Percentiles rank a stretch among this genome's conserved stretches.
Conservation (phyloP, 2,329 filamentous ascomycete species). For the Verticillium nonalfalfae region DNA sequence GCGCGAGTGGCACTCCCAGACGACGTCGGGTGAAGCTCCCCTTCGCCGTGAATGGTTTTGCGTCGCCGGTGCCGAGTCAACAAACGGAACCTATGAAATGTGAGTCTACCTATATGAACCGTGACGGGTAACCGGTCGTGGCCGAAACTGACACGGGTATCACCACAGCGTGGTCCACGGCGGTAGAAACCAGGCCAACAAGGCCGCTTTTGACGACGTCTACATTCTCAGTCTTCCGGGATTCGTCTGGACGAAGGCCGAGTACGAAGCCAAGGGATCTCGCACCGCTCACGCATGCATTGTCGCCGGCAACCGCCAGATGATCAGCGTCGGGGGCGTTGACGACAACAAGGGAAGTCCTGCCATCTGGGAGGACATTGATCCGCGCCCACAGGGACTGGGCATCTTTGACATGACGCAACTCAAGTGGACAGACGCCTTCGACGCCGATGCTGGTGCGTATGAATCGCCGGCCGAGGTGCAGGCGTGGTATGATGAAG, state of each 20-base stretch:
- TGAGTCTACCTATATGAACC: slow-evolving; percentile 9
- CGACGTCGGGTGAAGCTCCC: slow-evolving; percentile 22
- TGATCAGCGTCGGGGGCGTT: slow-evolving; percentile 30
- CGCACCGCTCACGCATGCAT: slow-evolving; percentile 26
- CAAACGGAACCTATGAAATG: slow-evolving; percentile 28
- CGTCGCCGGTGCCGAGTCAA: slow-evolving; percentile 21
- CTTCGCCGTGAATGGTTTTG: slow-evolving; percentile 21
- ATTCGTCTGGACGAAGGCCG: slow-evolving; percentile 26
- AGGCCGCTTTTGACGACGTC: slow-evolving; percentile 19
- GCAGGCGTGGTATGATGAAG: slow-evolving; percentile 24
- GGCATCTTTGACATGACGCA: slow-evolving; percentile 32
- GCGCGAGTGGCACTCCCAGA: slow-evolving; percentile 25
- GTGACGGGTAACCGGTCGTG: neutral
- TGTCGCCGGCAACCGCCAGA: slow-evolving; percentile 27
- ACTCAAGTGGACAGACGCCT: slow-evolving; percentile 24
- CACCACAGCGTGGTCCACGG: slow-evolving; percentile 27
- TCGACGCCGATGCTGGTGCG: slow-evolving; percentile 22
- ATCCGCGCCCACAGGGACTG: slow-evolving; percentile 27
- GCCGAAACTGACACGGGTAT: neutral
- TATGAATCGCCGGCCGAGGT: slow-evolving; percentile 26
- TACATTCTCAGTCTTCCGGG: slow-evolving; percentile 29
- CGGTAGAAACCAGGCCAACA: slow-evolving; percentile 16
- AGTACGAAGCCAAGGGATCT: slow-evolving; percentile 11
- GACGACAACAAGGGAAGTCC: slow-evolving; percentile 16
- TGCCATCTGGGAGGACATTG: slow-evolving; percentile 15